Evolutionary conservation across 495 filamentous ascomycete genomes (phyloP).

Genomic region (Aspergillus wentii): DNA sequence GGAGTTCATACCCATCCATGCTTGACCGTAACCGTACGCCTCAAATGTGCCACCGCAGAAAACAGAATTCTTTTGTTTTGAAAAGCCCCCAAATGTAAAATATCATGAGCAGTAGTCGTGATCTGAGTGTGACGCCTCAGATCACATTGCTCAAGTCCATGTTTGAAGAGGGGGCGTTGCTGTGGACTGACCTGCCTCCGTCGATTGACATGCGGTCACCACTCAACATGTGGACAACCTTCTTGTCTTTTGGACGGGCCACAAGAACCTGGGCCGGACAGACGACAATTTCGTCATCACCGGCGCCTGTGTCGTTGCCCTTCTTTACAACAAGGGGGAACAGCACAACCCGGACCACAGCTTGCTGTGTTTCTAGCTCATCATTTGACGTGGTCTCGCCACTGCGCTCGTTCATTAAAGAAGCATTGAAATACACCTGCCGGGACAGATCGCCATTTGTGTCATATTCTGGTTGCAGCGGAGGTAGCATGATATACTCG

Average conservation of each 20-base stretch:
- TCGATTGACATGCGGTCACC: slow-evolving; percentile 8
- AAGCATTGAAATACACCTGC: slow-evolving; percentile 80
- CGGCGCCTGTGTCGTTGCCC: slow-evolving; percentile 78
- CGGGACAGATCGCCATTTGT: slow-evolving; percentile 80
- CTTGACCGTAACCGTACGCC: too few species aligned
- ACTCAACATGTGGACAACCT: not conserved
- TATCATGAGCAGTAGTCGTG: too few species aligned
- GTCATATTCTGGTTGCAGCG: slow-evolving; percentile 92
- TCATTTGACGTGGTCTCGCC: slow-evolving; percentile 62
- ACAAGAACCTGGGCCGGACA: slow-evolving; percentile 90
- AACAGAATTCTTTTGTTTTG: too few species aligned
- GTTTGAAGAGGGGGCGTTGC: slow-evolving; percentile 36
- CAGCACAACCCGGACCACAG: slow-evolving; percentile 81
- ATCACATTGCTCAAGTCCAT: slow-evolving; percentile 50
- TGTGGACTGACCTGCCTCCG: slow-evolving; percentile 36
- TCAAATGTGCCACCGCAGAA: slow-evolving; percentile 5
- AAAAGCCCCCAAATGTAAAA: slow-evolving; percentile 3
- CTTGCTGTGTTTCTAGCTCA: slow-evolving; percentile 66
- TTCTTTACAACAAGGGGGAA: slow-evolving; percentile 95
- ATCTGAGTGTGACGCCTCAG: slow-evolving; percentile 41
- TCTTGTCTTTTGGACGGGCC: slow-evolving; percentile 36
- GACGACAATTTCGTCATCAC: slow-evolving; percentile 88
- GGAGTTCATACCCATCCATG: too few species aligned
- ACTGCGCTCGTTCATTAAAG: slow-evolving; percentile 88
- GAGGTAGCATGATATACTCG: slow-evolving; percentile 96